phyloP scores from a whole-genome alignment of 192 early-diverging fungal genomes.

The Geranomyces variabilis region DNA sequence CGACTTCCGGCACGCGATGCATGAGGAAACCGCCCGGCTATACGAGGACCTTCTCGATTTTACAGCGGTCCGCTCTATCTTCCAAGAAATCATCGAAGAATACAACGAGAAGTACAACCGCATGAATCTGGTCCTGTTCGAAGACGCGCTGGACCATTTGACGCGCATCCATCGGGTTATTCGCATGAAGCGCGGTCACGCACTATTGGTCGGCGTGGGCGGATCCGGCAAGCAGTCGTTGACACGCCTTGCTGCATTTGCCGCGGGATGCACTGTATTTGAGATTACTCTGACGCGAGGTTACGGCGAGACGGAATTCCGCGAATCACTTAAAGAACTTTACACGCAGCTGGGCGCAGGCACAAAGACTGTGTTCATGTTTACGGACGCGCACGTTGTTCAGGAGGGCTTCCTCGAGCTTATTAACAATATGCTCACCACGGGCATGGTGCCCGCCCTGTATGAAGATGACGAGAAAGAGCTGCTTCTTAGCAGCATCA shows the following conservation, averaged over 20 bases:
- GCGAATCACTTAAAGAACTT: slow-evolving; percentile 55
- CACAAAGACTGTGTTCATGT: slow-evolving; percentile 61
- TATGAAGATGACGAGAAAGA: slow-evolving; percentile 69
- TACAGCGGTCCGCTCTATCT: slow-evolving; percentile 60
- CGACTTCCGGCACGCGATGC: slow-evolving; percentile 62
- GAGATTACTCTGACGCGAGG: slow-evolving; percentile 63
- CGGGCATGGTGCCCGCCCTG: slow-evolving; percentile 63
- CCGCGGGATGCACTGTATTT: slow-evolving; percentile 60
- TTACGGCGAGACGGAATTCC: slow-evolving; percentile 62
- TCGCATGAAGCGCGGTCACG: slow-evolving; percentile 60
- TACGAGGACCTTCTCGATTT: slow-evolving; percentile 68
- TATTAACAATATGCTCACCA: slow-evolving; percentile 68
- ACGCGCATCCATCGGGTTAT: slow-evolving; percentile 60
- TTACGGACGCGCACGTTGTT: slow-evolving; percentile 66
- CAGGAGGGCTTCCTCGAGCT: slow-evolving; percentile 67
- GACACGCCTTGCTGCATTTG: slow-evolving; percentile 56
- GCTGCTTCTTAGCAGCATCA: slow-evolving; percentile 46
- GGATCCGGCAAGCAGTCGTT: slow-evolving; percentile 66
- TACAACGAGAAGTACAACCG: slow-evolving; percentile 64
- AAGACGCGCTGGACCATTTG: slow-evolving; percentile 64
- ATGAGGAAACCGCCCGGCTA: slow-evolving; percentile 58
- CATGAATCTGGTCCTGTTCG: slow-evolving; percentile 68
- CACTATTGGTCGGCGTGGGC: slow-evolving; percentile 63
- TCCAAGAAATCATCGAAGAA: slow-evolving; percentile 64
- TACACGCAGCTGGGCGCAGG: slow-evolving; percentile 55